Evolutionary conservation across 2,329 filamentous ascomycete species (phyloP).

Genomic region (Aspergillus puulaauensis): DNA sequence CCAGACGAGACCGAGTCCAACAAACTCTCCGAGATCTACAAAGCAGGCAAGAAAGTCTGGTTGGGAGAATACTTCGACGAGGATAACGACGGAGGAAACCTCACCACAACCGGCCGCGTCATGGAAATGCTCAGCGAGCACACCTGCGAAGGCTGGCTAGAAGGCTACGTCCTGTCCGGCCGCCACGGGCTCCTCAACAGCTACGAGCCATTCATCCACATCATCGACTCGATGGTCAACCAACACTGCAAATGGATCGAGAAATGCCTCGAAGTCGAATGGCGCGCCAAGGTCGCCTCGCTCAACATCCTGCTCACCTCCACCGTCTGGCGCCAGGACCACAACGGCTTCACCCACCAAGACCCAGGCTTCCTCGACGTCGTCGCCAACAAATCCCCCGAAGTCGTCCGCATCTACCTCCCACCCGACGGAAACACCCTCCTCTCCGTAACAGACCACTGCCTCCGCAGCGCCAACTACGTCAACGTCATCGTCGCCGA

Average conservation of each 20-base stretch:
- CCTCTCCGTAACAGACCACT: conserved; percentile 74
- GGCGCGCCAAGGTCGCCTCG: conserved; percentile 70
- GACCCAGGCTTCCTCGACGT: conserved; percentile 79
- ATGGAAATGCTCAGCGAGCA: conserved; percentile 87
- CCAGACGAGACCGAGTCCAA: conserved; percentile 82
- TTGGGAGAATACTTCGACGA: conserved; percentile 76
- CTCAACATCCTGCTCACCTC: conserved; percentile 78
- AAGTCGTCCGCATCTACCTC: conserved; percentile 77
- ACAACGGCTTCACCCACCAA: conserved; percentile 82
- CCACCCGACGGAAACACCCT: conserved; percentile 78
- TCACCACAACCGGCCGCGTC: conserved; percentile 66
- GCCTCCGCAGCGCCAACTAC: conserved; percentile 70
- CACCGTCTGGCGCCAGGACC: conserved; percentile 79
- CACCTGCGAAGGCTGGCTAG: conserved; percentile 76
- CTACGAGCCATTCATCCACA: conserved; percentile 80
- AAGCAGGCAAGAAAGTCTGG: conserved; percentile 77
- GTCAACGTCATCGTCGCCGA: conserved; percentile 79
- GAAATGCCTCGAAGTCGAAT: conserved; percentile 76
- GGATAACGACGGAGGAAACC: conserved; percentile 71
- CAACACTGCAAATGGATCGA: conserved; percentile 86
- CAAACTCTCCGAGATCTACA: conserved; percentile 70
- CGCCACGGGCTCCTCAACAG: conserved; percentile 75
- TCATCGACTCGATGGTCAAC: conserved; percentile 84
- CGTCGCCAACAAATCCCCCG: conserved; percentile 75
- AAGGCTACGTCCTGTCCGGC: conserved; percentile 74